These are phyloP conservation scores for Yamadazyma siamensis DNA, from an alignment of 1,139 yeast species.

Conservation along the genomic window DNA sequence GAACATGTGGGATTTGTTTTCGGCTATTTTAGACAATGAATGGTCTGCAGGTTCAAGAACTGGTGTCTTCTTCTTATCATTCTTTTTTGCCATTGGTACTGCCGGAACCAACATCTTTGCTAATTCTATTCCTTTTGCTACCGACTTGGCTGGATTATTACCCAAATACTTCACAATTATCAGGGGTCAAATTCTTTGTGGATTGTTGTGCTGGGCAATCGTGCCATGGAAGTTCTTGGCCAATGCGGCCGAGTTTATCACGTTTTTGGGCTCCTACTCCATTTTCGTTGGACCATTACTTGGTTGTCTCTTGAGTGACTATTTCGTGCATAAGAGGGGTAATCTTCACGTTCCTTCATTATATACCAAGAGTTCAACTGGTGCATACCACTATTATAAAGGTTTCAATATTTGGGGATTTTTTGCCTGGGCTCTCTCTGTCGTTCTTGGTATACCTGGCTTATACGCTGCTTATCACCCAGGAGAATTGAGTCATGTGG, in stretches of 20 bases:
- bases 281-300: slow-evolving; percentile 15
- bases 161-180: slow-evolving; percentile 16
- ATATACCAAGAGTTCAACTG: slow-evolving; percentile 10
- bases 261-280: slow-evolving; percentile 15
- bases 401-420: slow-evolving; percentile 16
- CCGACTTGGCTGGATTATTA: slow-evolving; percentile 14
- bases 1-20: slow-evolving; percentile 16
- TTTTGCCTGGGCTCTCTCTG: slow-evolving; percentile 13
- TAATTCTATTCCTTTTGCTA: slow-evolving; percentile 16
- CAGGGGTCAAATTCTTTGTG: slow-evolving; percentile 14
- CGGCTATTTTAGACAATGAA: slow-evolving; percentile 14
- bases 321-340: slow-evolving; percentile 13
- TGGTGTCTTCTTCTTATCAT: slow-evolving; percentile 11
- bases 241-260: slow-evolving; percentile 12
- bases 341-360: slow-evolving; percentile 15
- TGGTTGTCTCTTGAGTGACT: slow-evolving; percentile 14
- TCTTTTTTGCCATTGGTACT: slow-evolving; percentile 14
- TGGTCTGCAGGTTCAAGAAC: slow-evolving; percentile 16
- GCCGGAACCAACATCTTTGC: slow-evolving; percentile 17
- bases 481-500: slow-evolving; percentile 8
- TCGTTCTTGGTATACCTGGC: slow-evolving; percentile 15
- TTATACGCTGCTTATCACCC: slow-evolving; percentile 15
- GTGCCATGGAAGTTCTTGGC: slow-evolving; percentile 17
- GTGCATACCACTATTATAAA: slow-evolving; percentile 13
- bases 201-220: slow-evolving; percentile 14